Percentiles rank a stretch among this genome's conserved stretches.
phyloP scores from a whole-genome alignment of 2,329 filamentous ascomycete species.

The Colletotrichum plurivorum region DNA sequence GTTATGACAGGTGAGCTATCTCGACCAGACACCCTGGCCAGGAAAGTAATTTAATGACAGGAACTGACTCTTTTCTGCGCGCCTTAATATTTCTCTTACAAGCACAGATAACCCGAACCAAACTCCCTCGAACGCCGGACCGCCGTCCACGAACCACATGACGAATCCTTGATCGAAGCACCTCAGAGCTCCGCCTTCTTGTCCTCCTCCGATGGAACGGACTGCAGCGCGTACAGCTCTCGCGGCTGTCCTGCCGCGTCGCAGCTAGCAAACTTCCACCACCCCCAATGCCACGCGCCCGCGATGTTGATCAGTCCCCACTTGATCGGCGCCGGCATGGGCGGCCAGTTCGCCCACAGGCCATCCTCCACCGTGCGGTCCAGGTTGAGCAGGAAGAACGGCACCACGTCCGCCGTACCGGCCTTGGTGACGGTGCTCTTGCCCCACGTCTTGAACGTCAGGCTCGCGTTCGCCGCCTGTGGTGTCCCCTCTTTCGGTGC shows the following conservation, averaged over 20 bases:
- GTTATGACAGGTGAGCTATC: not conserved
- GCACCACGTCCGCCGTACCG: slow-evolving; percentile 71
- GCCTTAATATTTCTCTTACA: slow-evolving; percentile 30
- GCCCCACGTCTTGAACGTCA: slow-evolving; percentile 72
- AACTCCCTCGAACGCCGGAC: slow-evolving; percentile 19
- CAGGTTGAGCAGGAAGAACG: slow-evolving; percentile 75
- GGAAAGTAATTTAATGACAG: slow-evolving; percentile 4
- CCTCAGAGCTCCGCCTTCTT: slow-evolving; percentile 31
- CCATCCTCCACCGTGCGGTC: slow-evolving; percentile 72
- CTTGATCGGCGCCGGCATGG: slow-evolving; percentile 72
- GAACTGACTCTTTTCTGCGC: slow-evolving; percentile 19
- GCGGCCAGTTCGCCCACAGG: slow-evolving; percentile 74
- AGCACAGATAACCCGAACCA: not conserved
- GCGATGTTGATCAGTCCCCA: slow-evolving; percentile 73
- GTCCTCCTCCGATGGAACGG: slow-evolving; percentile 16
- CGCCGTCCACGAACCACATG: slow-evolving; percentile 4
- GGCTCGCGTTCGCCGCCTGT: slow-evolving; percentile 60
- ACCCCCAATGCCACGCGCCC: slow-evolving; percentile 67
- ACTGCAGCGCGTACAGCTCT: slow-evolving; percentile 65
- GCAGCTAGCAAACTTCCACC: slow-evolving; percentile 78
- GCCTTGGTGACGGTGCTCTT: slow-evolving; percentile 75
- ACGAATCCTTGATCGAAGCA: not conserved
- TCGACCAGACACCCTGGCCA: slow-evolving; percentile 5
- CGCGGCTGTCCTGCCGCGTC: slow-evolving; percentile 66
- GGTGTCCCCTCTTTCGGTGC: slow-evolving; percentile 63